Evolutionary conservation across 2,329 filamentous ascomycete genomes (phyloP), one percentile per base, ranked within the genome.

Genomic region (Aspergillus puulaauensis): DNA sequence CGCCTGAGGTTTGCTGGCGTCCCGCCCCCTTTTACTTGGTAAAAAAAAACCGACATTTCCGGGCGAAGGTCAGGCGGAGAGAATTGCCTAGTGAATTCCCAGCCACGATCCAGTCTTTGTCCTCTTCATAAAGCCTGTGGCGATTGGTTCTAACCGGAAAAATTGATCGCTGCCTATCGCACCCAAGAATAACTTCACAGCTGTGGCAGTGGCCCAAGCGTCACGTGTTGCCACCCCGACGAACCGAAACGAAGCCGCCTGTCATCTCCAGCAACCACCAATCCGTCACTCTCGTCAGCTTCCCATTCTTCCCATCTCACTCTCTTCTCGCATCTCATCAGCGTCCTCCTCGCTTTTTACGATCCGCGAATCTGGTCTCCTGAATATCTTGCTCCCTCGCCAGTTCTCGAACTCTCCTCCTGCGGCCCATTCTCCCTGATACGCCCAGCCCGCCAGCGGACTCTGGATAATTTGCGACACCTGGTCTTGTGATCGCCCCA

Each of bases 221-320:
- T 68, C 66, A 68, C 66, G 66, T 68, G 65, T 47, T 27, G 56
- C 59, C 48, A 58, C 61, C 61, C 66, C 57, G 64, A 64, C 64
- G 62, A 65, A 61, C 63, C 63, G 65, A 65, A 64, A 66, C 64
- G 61, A 64, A 64, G 60, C 61, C 60, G 58, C 45, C 45, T 56
- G 59, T 61, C 61, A 62, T 66, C 58, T 66, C 64, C 62, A 67
- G 64, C 61, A 58, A 61, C 59, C 61, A 61, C 57, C 64, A 60
- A 62, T 59, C 63, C 64, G 65, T 61, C 63, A 63, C 61, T 61
- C 65, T 62, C 63, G 63, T 65, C 65, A 66, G 64, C 62, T 62
- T 67, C 61, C 61, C 58, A 50, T 45, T 62, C 35, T 43, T 35
- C 35, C n/a, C 51, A 33, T 53, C 14, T 35, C 45, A 51, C 40